Evolutionary conservation across 2,329 filamentous ascomycete genomes (phyloP).

Genomic region (Phialophora chinensis): DNA sequence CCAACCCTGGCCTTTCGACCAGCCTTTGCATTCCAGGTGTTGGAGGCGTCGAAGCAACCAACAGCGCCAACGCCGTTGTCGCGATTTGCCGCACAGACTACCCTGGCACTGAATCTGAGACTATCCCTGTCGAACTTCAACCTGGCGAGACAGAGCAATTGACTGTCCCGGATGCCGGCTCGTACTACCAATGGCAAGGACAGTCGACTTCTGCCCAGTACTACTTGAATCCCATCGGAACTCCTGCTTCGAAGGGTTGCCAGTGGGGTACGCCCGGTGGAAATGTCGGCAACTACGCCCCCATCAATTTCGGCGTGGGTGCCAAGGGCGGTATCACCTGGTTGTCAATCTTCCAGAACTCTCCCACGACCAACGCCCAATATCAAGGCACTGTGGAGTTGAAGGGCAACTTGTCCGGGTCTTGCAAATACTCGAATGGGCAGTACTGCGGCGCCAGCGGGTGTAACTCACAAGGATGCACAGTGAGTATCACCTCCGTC

Average conservation of each 20-base stretch:
- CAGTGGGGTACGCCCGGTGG: conserved; percentile 70
- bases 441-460: conserved; percentile 62
- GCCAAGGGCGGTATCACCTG: conserved; percentile 69
- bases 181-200: conserved; percentile 80
- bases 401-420: conserved; percentile 65
- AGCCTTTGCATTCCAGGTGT: conserved; percentile 78
- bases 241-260: conserved; percentile 71
- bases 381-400: conserved; percentile 84
- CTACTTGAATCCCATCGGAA: conserved; percentile 88
- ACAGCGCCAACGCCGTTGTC: conserved; percentile 70
- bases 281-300: conserved; percentile 80
- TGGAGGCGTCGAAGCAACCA: conserved; percentile 74
- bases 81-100: conserved; percentile 95
- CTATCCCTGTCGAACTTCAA: conserved; percentile 71
- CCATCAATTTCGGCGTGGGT: conserved; percentile 83
- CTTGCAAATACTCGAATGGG: conserved; percentile 71
- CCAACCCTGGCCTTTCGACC: conserved; percentile 66
- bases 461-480: conserved; percentile 71
- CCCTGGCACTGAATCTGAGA: conserved; percentile 84
- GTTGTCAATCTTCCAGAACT: conserved; percentile 84
- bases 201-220: conserved; percentile 86
- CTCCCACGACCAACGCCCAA: conserved; percentile 70
- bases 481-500: conserved; percentile 65
- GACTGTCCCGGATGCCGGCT: conserved; percentile 73
- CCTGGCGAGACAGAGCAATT: conserved; percentile 67